Percentiles rank a stretch among this genome's conserved stretches.
Conservation (phyloP, 1,139 yeast species). For the Protomyces macrosporus region DNA sequence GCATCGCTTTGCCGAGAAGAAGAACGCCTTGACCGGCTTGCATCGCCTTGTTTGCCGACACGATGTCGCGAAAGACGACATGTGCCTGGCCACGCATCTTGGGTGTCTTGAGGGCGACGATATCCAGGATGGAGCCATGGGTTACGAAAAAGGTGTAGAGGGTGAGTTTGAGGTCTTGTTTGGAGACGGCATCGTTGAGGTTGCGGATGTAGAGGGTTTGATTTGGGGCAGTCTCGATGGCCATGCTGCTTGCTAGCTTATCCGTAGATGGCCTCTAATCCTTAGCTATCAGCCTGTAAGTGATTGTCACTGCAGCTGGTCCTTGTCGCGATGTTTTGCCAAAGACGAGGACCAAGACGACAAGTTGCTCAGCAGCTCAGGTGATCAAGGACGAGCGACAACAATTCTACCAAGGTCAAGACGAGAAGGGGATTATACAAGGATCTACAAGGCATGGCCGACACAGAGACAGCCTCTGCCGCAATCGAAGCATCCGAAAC, state of each 20-base stretch:
- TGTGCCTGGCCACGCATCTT: conserved; percentile 75
- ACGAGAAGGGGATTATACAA: no score
- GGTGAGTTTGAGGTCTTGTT: conserved; percentile 42
- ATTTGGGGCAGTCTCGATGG: conserved; percentile 15
- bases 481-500: conserved; percentile 28
- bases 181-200: conserved; percentile 10
- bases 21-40: conserved; percentile 46
- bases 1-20: conserved; percentile 56
- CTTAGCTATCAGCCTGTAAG: no score
- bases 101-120: conserved; percentile 58
- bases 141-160: conserved; percentile 45
- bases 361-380: no score
- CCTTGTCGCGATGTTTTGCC: no score
- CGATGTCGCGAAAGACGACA: conserved; percentile 49
- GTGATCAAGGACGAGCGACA: no score
- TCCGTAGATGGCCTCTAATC: neutral
- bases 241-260: neutral
- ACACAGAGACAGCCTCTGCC: neutral
- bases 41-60: conserved; percentile 53
- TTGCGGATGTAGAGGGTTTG: conserved; percentile 18
- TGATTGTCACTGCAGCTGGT: no score
- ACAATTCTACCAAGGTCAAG: no score
- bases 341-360: no score
- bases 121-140: conserved; percentile 50
- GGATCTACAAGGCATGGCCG: no score